A percentile compares a stretch with the other conserved stretches of the same genome.
Evolutionary conservation across 75 land plant species (phyloP).

Genomic region (Picea sitchensis): DNA sequence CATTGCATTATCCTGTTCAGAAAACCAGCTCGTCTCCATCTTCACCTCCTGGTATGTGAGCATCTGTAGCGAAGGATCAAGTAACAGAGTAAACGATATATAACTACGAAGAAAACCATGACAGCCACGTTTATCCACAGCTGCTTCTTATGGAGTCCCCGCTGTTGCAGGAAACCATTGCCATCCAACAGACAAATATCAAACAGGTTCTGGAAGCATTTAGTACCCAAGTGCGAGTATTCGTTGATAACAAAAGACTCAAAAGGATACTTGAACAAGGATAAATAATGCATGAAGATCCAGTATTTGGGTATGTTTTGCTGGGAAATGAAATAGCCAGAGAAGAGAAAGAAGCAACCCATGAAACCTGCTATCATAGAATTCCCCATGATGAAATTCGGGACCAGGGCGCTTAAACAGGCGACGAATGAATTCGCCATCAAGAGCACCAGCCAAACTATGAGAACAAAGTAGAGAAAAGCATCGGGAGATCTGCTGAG

Average conservation of each 20-base stretch:
- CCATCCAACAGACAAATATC: conserved; percentile 55
- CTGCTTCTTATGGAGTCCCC: conserved; percentile 37
- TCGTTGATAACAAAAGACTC: conserved; percentile 80
- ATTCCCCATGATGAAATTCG: conserved; percentile 77
- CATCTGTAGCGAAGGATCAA: conserved; percentile 54
- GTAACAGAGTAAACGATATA: conserved; percentile 73
- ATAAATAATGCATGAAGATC: conserved; percentile 89
- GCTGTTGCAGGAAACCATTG: conserved; percentile 48
- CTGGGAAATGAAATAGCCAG: conserved; percentile 88
- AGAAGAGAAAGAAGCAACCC: conserved; percentile 86
- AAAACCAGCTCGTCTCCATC: no score
- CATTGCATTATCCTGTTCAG: no score
- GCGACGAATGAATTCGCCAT: conserved; percentile 82
- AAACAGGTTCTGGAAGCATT: conserved; percentile 39
- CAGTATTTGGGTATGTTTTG: conserved; percentile 69
- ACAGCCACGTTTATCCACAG: conserved; percentile 60
- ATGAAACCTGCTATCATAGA: conserved; percentile 61
- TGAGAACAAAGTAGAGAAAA: conserved; percentile 55
- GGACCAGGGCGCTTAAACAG: conserved; percentile 72
- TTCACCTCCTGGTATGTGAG: conserved; percentile 25
- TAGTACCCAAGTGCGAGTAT: conserved; percentile 32
- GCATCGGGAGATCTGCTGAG: conserved; percentile 28
- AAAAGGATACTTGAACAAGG: conserved; percentile 91
- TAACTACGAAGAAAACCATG: conserved; percentile 63
- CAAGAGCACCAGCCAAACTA: conserved; percentile 73